phyloP scores from a whole-genome alignment of 2,329 filamentous ascomycete species.

The Metarhizium brunneum region DNA sequence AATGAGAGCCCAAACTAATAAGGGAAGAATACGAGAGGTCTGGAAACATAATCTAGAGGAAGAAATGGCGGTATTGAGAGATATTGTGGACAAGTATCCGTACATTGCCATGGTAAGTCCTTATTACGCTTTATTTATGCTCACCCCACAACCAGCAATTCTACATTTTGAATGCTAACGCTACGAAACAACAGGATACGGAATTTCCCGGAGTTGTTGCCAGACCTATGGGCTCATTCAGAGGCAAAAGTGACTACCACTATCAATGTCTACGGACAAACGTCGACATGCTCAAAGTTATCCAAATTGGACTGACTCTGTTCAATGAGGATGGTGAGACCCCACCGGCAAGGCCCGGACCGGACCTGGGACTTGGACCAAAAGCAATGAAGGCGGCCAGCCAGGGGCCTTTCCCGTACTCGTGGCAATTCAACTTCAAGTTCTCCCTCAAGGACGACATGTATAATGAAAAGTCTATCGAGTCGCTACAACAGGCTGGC shows the following conservation, averaged over 20 bases:
- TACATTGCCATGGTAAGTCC: conserved; percentile 90
- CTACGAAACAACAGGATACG: conserved; percentile 61
- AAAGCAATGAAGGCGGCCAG: conserved; percentile 29
- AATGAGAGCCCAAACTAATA: conserved; percentile 47
- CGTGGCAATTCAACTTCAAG: conserved; percentile 99
- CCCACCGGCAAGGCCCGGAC: conserved; percentile 58
- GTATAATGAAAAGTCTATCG: conserved; percentile 93
- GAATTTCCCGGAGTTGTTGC: conserved; percentile 98
- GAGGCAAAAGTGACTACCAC: conserved; percentile 94
- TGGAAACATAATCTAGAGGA: conserved; percentile 88
- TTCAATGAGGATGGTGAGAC: conserved; percentile 88
- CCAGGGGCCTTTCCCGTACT: conserved; percentile 61
- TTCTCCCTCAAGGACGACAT: conserved; percentile 94
- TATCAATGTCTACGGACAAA: conserved; percentile 97
- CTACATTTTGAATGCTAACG: conserved; percentile 3
- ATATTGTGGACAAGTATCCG: conserved; percentile 80
- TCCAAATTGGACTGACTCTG: conserved; percentile 89
- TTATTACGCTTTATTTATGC: background rate
- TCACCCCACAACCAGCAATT: background rate
- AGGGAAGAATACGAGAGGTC: conserved; percentile 85
- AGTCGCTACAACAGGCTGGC: conserved; percentile 82
- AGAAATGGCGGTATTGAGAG: conserved; percentile 78
- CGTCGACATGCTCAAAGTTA: conserved; percentile 94
- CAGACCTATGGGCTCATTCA: conserved; percentile 87
- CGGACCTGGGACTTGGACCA: conserved; percentile 28